Evolutionary conservation across 345 rosid genomes (phyloP), one percentile per base, ranked within the genome.

Genomic region (Syzygium grande): DNA sequence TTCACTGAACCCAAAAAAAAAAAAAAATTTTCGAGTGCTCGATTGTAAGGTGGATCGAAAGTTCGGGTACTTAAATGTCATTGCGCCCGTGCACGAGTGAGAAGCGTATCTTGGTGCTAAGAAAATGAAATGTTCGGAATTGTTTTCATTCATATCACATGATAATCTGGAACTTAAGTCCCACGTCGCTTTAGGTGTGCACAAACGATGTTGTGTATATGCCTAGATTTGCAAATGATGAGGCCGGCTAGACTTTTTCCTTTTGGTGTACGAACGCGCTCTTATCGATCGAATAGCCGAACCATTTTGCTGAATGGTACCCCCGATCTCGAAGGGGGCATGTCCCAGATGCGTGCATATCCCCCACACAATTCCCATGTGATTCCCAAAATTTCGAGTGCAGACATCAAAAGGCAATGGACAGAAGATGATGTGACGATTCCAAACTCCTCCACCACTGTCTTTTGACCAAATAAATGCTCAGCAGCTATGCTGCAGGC

Each of bases 31-130:
- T n/a, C 6, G 12, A 27, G 16, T 27, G 16, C 68, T 59, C 2
- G 2, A 5, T 6, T n/a, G 19, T n/a, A 2, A 61, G 15, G 7
- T 2, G 1, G 7, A 6, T n/a, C 5, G 29, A 29, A 63, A 14
- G 2, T 56, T 22, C n/a, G 4, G 8, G 11, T 14, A 29, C 41
- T 3, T 63, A 61, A 11, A 27, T n/a, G 9, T n/a, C 68, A 61
- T 61, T n/a, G 3, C 0, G 4, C 4, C 0, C 0, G 0, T n/a
- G 8, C 34, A 61, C 2, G 9, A 4, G 17, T 6, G 22, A 65
- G 0, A 16, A 15, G 5, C 16, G 1, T 30, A 16, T 15, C 1
- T 11, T 8, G 16, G 11, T 1, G 1, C 13, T 13, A n/a, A 13
- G 4, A 61, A 27, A 6, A 61, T 2, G 34, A n/a, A 61, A 61